Base-by-base conservation (phyloP, 1,284 basidiomycete genomes). In the Cronartium quercuum region DNA sequence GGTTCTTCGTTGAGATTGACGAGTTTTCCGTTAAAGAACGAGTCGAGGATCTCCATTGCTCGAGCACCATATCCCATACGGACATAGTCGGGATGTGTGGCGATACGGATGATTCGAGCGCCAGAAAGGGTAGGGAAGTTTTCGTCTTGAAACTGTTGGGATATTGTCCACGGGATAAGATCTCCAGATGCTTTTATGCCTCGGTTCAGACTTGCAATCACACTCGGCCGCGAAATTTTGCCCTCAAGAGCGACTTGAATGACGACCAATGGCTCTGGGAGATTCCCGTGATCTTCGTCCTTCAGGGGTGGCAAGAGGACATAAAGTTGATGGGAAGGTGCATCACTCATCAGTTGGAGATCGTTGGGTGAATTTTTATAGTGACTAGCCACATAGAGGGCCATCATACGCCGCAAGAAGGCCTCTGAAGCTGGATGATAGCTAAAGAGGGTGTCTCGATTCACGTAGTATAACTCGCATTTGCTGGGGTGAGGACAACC, bases 281-380 rank as follows among this genome's bases (percentile, higher is more conserved):
- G 85, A 76, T 89, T 87, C 42, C 86, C 89, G 81, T 92, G 90
- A 77, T 94, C 90, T 24, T 37, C 35, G 75, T 92, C 91, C 79
- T 89, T 89, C 61, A 96, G 85, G 0, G 94, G 96, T 0, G 94
- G 94, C 0, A 98, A 85, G 0, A 99, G 87, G 1, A 99, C 96
- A 78, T 98, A 99, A 12, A 98, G 87, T 79, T 95, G 92, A 80
- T 98, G 95, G 0, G 93, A 94, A 0, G 96, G 96, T 0, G 96
- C 96, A 80, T 98, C 96, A 7, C 91, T 92, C 82, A 98, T 88
- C 70, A 99, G 87, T 82, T 98, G 95, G 58, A 99, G 85, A 81
- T 98, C 96, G 82, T 99, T 98, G 24, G 96, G 96, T 81, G 94
- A 92, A 83, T 98, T 99, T 83, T 99, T 99, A 86, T 99, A 99